Percentiles rank a stretch among this genome's conserved stretches.
phyloP scores from a whole-genome alignment of 2,329 filamentous ascomycete genomes.

The Phaeosphaeria sp. region DNA sequence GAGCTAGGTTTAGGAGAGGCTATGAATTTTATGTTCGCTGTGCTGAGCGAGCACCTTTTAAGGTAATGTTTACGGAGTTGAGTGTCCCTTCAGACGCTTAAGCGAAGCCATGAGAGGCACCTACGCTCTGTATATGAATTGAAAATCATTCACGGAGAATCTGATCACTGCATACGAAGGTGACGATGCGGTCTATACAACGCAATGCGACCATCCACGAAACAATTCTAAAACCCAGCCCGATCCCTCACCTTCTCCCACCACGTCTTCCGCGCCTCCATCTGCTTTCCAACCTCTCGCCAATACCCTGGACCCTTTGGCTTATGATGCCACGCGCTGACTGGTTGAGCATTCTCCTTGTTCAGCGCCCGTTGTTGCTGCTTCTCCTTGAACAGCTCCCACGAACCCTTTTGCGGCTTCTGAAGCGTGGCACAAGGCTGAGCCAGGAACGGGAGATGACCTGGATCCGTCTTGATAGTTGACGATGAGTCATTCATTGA shows the following conservation, averaged over 20 bases:
- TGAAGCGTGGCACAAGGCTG: not conserved
- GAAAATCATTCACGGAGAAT: no score
- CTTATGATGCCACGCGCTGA: not conserved
- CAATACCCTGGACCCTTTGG: conserved; percentile 4
- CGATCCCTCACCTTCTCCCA: conserved; percentile 2
- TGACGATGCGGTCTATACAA: no score
- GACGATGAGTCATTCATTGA: not conserved
- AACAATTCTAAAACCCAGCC: no score
- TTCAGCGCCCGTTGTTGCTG: not conserved
- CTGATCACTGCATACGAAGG: no score
- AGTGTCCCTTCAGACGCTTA: no score
- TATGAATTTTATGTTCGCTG: no score
- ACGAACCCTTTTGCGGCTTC: not conserved
- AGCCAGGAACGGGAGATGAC: conserved; percentile 1
- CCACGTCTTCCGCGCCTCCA: conserved; percentile 7
- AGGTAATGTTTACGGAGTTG: no score
- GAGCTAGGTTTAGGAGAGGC: no score
- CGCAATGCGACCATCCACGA: no score
- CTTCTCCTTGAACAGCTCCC: conserved; percentile 3
- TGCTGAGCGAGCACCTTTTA: no score
- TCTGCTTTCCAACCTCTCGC: conserved; percentile 5
- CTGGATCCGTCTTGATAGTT: not conserved
- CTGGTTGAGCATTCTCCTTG: not conserved
- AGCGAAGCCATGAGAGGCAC: no score
- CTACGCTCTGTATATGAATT: no score